Conservation (phyloP, 2,329 filamentous ascomycete genomes). For the Exophiala mesophila region DNA sequence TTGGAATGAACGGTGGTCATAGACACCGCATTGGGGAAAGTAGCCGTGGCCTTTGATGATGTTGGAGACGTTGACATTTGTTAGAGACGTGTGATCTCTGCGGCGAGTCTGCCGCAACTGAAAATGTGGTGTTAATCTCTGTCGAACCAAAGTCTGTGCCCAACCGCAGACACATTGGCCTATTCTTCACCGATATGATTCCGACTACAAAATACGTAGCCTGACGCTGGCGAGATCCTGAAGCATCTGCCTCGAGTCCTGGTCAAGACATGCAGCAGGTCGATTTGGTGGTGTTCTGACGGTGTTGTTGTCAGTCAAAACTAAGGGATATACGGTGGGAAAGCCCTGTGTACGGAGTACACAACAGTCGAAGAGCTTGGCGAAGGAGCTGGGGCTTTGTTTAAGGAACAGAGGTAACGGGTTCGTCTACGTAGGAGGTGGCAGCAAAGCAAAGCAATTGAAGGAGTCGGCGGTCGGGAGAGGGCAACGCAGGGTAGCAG, state of each 20-base stretch:
- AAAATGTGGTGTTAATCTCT: not conserved
- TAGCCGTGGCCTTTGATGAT: conserved; percentile 18
- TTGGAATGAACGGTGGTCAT: conserved; percentile 9
- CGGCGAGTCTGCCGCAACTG: not conserved
- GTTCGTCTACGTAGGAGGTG: not conserved
- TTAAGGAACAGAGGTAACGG: not conserved
- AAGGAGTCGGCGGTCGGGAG: not conserved
- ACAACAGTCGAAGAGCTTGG: not conserved
- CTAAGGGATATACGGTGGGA: not conserved
- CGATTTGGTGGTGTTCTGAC: not conserved
- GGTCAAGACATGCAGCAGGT: not conserved
- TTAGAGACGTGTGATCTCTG: not conserved
- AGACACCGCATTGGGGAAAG: conserved; percentile 12
- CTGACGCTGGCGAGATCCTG: not conserved
- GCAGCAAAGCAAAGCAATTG: not conserved
- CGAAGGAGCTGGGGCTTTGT: not conserved
- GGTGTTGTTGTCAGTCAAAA: too few species aligned
- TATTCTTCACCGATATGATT: not conserved
- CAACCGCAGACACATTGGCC: not conserved
- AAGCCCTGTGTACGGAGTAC: not conserved
- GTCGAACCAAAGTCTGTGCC: not conserved
- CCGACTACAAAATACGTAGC: not conserved
- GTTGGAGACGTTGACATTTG: conserved; percentile 13
- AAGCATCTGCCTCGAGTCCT: not conserved
- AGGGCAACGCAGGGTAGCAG: not conserved